Percentiles rank a stretch among this genome's conserved stretches.
Evolutionary conservation across 2,329 filamentous ascomycete species (phyloP).

Genomic region (Aureobasidium sp.): DNA sequence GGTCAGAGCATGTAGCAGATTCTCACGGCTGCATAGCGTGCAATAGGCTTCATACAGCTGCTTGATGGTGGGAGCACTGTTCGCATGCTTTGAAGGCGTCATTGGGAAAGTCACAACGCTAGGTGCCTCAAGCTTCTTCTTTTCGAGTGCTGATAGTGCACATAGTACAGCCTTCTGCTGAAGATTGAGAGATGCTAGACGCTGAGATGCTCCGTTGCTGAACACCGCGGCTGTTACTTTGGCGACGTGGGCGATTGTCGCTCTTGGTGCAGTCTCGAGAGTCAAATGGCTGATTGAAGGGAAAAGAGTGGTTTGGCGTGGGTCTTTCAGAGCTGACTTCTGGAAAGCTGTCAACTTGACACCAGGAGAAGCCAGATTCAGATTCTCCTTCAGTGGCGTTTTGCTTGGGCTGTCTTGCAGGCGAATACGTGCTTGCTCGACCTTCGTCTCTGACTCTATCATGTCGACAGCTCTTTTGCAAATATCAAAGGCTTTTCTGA

Average conservation of each 20-base stretch:
- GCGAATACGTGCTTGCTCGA: conserved; percentile 51
- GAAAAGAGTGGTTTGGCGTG: conserved; percentile 26
- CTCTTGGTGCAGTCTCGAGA: conserved; percentile 73
- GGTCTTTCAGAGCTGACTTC: conserved; percentile 38
- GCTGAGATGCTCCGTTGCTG: conserved; percentile 77
- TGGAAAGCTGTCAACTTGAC: conserved; percentile 24
- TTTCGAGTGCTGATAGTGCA: conserved; percentile 75
- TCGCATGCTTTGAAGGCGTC: conserved; percentile 36
- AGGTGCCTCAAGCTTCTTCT: conserved; percentile 30
- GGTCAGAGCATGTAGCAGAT: conserved; percentile 82
- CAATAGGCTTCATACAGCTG: conserved; percentile 78
- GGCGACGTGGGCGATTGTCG: conserved; percentile 83
- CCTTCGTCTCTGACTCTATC: conserved; percentile 75
- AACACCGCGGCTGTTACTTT: conserved; percentile 85
- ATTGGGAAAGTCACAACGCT: conserved; percentile 16
- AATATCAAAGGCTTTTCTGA: conserved; percentile 93
- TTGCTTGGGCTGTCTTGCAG: conserved; percentile 36
- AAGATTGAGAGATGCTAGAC: conserved; percentile 80
- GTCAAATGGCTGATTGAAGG: conserved; percentile 41
- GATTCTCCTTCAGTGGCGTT: conserved; percentile 71
- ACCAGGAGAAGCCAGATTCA: conserved; percentile 60
- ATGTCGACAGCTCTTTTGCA: conserved; percentile 83
- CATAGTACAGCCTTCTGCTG: conserved; percentile 96
- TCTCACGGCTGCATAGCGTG: conserved; percentile 73
- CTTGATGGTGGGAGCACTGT: conserved; percentile 70